Percentiles rank a stretch among this genome's conserved stretches.
Evolutionary conservation across 148 eudicot genomes (phyloP).

Genomic region (Amaranthus cruentus): DNA sequence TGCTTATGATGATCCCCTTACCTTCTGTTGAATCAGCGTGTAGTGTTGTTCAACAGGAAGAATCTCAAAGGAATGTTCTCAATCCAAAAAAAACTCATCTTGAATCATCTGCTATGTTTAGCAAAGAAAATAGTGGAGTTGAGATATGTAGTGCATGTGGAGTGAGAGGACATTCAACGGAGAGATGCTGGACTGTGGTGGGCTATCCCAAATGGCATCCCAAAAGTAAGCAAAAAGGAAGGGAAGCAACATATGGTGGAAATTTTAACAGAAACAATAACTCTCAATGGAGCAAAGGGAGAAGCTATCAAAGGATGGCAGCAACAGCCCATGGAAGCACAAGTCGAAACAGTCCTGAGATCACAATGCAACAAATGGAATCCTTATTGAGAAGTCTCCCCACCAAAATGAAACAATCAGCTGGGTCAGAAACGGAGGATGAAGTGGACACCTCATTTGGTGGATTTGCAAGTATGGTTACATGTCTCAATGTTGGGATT

Average conservation of each 20-base stretch:
- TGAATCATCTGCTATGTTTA: too few relatives aligned
- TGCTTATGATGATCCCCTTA: too few relatives aligned
- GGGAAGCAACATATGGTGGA: neutral
- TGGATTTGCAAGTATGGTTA: neutral
- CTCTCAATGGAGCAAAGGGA: too few relatives aligned
- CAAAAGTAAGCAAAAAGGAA: neutral
- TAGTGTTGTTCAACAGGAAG: too few relatives aligned
- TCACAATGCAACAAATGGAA: neutral
- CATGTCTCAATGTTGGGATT: neutral
- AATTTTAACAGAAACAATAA: neutral
- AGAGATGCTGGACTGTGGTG: neutral
- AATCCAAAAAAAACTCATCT: too few relatives aligned
- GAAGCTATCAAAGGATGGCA: too few relatives aligned
- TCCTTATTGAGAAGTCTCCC: neutral
- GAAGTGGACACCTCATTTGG: neutral
- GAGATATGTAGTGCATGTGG: neutral
- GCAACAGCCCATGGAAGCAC: neutral
- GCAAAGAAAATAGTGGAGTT: too few relatives aligned
- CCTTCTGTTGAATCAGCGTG: too few relatives aligned
- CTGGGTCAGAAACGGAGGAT: neutral
- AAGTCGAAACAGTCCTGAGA: neutral
- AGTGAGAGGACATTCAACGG: neutral
- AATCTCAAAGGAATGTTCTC: too few relatives aligned
- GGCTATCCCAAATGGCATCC: neutral
- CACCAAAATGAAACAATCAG: neutral